phyloP scores from a whole-genome alignment of 257 asterid species.

The Oldenlandia corymbosa region DNA sequence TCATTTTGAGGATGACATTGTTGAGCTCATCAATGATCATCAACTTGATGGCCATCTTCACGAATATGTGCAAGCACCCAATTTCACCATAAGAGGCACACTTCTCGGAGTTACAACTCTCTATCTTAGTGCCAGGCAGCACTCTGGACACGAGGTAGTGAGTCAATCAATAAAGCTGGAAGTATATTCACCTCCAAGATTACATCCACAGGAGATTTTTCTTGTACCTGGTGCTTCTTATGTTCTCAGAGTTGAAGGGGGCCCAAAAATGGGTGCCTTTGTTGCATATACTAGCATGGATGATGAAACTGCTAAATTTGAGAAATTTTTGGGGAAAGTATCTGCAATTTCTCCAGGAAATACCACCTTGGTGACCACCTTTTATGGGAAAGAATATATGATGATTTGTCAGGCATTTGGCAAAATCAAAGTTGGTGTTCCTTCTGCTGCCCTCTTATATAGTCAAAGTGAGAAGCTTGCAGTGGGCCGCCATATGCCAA shows the following conservation, averaged over 20 bases:
- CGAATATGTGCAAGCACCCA: conserved; percentile 45
- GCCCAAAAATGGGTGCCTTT: conserved; percentile 62
- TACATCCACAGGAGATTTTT: conserved; percentile 63
- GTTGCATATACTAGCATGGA: conserved; percentile 53
- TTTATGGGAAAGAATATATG: conserved; percentile 50
- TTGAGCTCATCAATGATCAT: conserved; percentile 44
- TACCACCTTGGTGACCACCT: conserved; percentile 54
- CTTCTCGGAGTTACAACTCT: conserved; percentile 67
- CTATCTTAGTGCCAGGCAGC: conserved; percentile 62
- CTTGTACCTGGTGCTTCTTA: conserved; percentile 90
- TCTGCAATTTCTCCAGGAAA: conserved; percentile 74
- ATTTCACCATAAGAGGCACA: conserved; percentile 50
- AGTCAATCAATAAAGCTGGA: conserved; percentile 68
- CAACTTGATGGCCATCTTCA: conserved; percentile 23
- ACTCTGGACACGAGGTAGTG: conserved; percentile 56
- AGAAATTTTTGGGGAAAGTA: conserved; percentile 49
- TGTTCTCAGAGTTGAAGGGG: conserved; percentile 67
- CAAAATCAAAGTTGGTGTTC: conserved; percentile 67
- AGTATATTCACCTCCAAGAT: conserved; percentile 73
- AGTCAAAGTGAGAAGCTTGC: conserved; percentile 75
- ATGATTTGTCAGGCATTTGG: conserved; percentile 67
- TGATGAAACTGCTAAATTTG: conserved; percentile 50
- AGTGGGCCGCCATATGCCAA: conserved; percentile 52
- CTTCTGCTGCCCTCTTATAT: conserved; percentile 58
- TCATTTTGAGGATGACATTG: conserved; percentile 57